Percentiles rank a stretch among this genome's conserved stretches.
Evolutionary conservation across 345 rosid species (phyloP).

Genomic region (Adansonia digitata): DNA sequence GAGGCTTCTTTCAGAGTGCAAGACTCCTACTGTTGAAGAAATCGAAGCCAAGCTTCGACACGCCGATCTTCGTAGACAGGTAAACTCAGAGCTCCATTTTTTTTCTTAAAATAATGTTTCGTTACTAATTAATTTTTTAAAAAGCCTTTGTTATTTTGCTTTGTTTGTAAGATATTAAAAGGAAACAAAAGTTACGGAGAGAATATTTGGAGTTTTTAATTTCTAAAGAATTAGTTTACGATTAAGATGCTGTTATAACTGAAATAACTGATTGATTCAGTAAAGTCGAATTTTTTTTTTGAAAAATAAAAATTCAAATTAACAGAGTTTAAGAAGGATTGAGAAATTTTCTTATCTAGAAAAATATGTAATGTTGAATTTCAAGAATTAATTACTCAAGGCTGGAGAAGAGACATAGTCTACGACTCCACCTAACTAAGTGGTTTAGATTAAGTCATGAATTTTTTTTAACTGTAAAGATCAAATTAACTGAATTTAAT

Average conservation of each 20-base stretch:
- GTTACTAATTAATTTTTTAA: background rate
- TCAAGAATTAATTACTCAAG: background rate
- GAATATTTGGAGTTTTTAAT: background rate
- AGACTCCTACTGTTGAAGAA: constrained; percentile 70
- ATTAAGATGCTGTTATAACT: background rate
- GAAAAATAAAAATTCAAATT: background rate
- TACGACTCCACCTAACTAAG: background rate
- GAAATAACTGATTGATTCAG: background rate
- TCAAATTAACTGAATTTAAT: background rate
- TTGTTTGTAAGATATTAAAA: background rate
- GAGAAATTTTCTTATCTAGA: background rate
- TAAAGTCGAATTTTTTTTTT: background rate
- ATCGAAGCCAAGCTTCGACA: constrained; percentile 89
- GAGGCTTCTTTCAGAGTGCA: constrained; percentile 57
- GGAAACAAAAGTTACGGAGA: background rate
- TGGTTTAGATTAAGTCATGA: background rate
- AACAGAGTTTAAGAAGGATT: background rate
- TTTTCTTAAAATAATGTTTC: background rate
- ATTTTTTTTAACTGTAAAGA: background rate
- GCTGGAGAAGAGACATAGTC: background rate
- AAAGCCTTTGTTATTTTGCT: background rate
- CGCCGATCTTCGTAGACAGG: constrained; percentile 97
- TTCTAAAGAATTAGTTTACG: background rate
- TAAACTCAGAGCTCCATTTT: constrained; percentile 6
- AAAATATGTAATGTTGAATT: background rate